Conservation (phyloP, 2,329 filamentous ascomycete genomes). For the Elsinoe ampelina region DNA sequence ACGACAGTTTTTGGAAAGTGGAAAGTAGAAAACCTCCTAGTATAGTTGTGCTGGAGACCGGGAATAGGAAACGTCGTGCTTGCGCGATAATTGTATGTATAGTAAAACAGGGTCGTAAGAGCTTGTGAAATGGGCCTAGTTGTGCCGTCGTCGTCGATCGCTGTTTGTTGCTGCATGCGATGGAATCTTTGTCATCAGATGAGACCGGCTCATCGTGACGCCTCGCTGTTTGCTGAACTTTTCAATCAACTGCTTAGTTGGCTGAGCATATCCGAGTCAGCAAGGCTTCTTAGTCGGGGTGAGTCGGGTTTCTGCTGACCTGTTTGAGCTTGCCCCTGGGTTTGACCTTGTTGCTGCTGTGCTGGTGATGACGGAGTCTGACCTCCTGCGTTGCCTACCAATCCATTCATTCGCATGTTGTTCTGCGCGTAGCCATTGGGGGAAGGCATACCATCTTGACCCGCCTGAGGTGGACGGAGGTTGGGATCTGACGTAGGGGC, state of each 20-base stretch:
- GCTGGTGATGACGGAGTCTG: conserved; percentile 26
- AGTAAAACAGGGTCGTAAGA: neutral
- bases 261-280: conserved; percentile 36
- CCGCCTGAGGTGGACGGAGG: neutral
- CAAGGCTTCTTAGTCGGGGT: conserved; percentile 27
- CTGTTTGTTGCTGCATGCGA: neutral
- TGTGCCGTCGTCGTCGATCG: neutral
- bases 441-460: conserved; percentile 7
- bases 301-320: conserved; percentile 12
- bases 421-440: neutral
- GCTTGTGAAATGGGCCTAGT: neutral
- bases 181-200: neutral
- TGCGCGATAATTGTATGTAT: neutral
- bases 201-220: neutral
- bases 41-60: neutral
- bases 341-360: conserved; percentile 8
- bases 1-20: neutral
- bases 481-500: conserved; percentile 9
- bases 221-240: neutral
- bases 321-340: conserved; percentile 13
- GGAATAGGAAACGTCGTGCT: neutral
- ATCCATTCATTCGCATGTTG: conserved; percentile 13
- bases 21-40: neutral
- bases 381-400: conserved; percentile 22
- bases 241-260: conserved; percentile 27